These are phyloP conservation scores for Ordospora colligata DNA, from an alignment of 371 early-diverging fungal genomes.

Conservation along the genomic window DNA sequence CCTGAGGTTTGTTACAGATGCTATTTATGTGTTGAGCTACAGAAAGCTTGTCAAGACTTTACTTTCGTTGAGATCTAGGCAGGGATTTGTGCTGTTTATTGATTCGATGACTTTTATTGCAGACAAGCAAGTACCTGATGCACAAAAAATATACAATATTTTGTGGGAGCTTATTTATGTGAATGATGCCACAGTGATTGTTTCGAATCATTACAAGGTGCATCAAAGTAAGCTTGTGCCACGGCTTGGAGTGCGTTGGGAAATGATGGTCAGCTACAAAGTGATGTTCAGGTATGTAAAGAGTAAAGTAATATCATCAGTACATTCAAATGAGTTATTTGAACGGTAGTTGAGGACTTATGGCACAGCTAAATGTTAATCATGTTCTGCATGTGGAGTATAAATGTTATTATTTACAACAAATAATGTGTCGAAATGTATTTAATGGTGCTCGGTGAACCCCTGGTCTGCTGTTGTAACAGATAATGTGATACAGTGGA, in stretches of 20 bases:
- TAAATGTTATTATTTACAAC: neutral
- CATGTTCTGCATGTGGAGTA: neutral
- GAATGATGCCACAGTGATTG: conserved; percentile 35
- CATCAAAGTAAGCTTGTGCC: neutral
- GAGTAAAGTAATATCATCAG: neutral
- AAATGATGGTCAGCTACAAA: conserved; percentile 16
- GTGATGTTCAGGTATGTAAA: conserved; percentile 11
- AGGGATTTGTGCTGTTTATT: conserved; percentile 18
- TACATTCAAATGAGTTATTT: neutral
- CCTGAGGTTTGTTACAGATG: conserved; percentile 12
- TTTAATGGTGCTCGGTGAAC: too few species aligned
- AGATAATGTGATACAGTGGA: too few species aligned
- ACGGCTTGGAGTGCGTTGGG: conserved; percentile 10
- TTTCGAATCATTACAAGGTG: conserved; percentile 34
- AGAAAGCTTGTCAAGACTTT: conserved; percentile 15
- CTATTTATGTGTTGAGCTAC: neutral
- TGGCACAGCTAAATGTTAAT: too few species aligned
- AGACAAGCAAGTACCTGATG: conserved; percentile 1
- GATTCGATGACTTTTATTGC: conserved; percentile 35
- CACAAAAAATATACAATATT: conserved; percentile 5
- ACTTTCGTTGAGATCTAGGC: neutral
- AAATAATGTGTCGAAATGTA: too few species aligned
- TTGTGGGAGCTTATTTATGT: conserved; percentile 8
- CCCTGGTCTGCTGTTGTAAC: too few species aligned
- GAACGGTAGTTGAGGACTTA: neutral